phyloP scores from a whole-genome alignment of 495 filamentous ascomycete species.

The Aspergillus sclerotioniger region DNA sequence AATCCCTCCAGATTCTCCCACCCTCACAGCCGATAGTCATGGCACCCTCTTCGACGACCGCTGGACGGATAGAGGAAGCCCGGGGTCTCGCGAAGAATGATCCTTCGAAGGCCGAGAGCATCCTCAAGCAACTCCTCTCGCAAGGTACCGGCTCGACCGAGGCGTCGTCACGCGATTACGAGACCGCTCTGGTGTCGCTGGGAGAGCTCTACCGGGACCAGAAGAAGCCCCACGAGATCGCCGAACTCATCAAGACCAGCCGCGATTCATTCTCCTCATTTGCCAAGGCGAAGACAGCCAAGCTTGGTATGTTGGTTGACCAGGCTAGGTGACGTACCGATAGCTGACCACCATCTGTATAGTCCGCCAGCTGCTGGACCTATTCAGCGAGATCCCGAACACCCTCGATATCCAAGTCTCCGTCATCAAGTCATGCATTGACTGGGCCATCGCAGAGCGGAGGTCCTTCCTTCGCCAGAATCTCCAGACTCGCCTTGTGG shows the following conservation, averaged over 20 bases:
- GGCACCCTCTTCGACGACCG: slow-evolving; percentile 49
- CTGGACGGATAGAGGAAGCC: slow-evolving; percentile 75
- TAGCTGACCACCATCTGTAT: slow-evolving; percentile 8
- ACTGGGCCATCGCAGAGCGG: slow-evolving; percentile 93
- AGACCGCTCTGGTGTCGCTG: slow-evolving; percentile 66
- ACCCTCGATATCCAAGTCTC: slow-evolving; percentile 88
- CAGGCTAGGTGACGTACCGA: background rate
- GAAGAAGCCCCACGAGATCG: slow-evolving; percentile 83
- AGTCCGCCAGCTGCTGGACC: slow-evolving; percentile 97
- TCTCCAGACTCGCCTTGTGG: slow-evolving; percentile 92
- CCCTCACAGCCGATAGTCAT: slow-evolving; percentile 33
- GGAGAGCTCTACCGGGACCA: slow-evolving; percentile 91
- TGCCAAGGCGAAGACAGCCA: slow-evolving; percentile 98
- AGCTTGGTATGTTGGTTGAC: slow-evolving; percentile 68
- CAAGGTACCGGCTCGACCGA: slow-evolving; percentile 80
- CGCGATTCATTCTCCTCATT: slow-evolving; percentile 89
- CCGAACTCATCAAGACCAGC: slow-evolving; percentile 86
- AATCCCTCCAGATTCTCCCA: background rate
- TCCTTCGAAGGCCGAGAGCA: slow-evolving; percentile 72
- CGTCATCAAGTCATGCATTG: slow-evolving; percentile 97
- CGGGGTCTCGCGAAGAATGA: slow-evolving; percentile 77
- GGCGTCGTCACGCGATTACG: slow-evolving; percentile 82
- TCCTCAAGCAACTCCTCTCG: slow-evolving; percentile 86
- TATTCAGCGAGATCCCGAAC: slow-evolving; percentile 90
- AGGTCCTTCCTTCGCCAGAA: slow-evolving; percentile 95